phyloP scores from a whole-genome alignment of 2,329 filamentous ascomycete species.

The Fusarium gaditjirri region DNA sequence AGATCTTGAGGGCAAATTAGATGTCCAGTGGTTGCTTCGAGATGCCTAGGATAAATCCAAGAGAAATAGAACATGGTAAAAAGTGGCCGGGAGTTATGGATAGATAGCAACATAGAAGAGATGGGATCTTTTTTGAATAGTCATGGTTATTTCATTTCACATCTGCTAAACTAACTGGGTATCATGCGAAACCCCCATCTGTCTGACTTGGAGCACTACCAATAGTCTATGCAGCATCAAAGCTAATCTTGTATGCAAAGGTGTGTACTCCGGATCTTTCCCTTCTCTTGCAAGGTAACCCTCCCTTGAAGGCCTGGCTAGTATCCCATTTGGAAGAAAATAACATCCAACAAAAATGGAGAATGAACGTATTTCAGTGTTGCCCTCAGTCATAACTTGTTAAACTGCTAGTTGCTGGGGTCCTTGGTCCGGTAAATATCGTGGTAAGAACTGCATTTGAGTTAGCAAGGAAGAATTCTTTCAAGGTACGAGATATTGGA shows the following conservation, averaged over 20 bases:
- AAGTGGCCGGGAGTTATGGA: slow-evolving; percentile 37
- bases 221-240: slow-evolving; percentile 26
- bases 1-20: slow-evolving; percentile 47
- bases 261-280: neutral
- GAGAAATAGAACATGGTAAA: slow-evolving; percentile 10
- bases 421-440: slow-evolving; percentile 68
- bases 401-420: slow-evolving; percentile 66
- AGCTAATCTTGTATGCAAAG: slow-evolving; percentile 20
- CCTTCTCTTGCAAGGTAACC: slow-evolving; percentile 9
- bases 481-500: neutral
- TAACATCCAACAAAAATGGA: slow-evolving; percentile 35
- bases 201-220: slow-evolving; percentile 2
- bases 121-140: slow-evolving; percentile 6
- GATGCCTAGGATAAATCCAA: slow-evolving; percentile 25
- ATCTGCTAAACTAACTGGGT: slow-evolving; percentile 35
- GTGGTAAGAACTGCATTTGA: slow-evolving; percentile 63
- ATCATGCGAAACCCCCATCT: slow-evolving; percentile 37
- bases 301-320: slow-evolving; percentile 30
- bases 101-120: slow-evolving; percentile 38
- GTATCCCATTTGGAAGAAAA: slow-evolving; percentile 30
- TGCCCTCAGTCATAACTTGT: slow-evolving; percentile 2
- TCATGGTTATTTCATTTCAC: slow-evolving; percentile 33
- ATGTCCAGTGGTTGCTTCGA: slow-evolving; percentile 54
- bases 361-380: slow-evolving; percentile 39
- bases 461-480: neutral